A percentile compares a stretch with the other conserved stretches of the same genome.
phyloP scores from a whole-genome alignment of 129 eudicot genomes.

The Mikania micrantha region DNA sequence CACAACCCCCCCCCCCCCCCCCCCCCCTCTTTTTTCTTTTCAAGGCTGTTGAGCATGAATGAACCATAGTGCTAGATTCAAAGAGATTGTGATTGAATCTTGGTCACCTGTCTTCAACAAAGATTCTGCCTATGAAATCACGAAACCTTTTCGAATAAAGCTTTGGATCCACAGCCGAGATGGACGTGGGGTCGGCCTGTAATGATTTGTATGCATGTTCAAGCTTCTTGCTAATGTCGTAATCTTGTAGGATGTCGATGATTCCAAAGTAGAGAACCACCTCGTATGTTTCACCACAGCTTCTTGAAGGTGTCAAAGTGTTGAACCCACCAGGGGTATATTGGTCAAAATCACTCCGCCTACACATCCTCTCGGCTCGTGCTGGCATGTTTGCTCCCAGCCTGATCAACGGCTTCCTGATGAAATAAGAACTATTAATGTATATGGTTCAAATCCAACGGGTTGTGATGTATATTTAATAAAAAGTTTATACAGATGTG shows the following conservation, averaged over 20 bases:
- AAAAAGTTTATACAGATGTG: background rate
- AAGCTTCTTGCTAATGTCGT: constrained; percentile 89
- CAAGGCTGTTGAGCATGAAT: constrained; percentile 25
- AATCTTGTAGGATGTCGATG: constrained; percentile 89
- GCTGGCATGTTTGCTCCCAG: constrained; percentile 99
- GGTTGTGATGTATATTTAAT: no score
- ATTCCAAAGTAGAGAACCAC: constrained; percentile 92
- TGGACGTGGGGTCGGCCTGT: constrained; percentile 85
- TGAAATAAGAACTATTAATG: background rate
- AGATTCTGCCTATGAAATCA: constrained; percentile 76
- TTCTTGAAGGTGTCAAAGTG: constrained; percentile 44
- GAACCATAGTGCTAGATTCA: constrained; percentile 23
- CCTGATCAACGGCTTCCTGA: constrained; percentile 83
- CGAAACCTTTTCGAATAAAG: constrained; percentile 82
- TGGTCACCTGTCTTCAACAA: constrained; percentile 66
- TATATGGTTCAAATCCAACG: no score
- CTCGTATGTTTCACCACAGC: constrained; percentile 75
- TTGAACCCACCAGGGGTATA: constrained; percentile 55
- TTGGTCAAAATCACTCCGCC: constrained; percentile 84
- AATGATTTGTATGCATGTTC: constrained; percentile 95
- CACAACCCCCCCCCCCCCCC: constrained; percentile 3
- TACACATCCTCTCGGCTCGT: constrained; percentile 74
- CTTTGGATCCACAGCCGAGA: constrained; percentile 97
- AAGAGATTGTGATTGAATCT: constrained; percentile 25
- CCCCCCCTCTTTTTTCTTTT: background rate